Evolutionary conservation across 345 rosid genomes (phyloP).

Genomic region (thale cress (Arabidopsis thaliana)): TAIR10.1 NC_003070.9:16695501-16696000

Average conservation of each 20-base stretch:
- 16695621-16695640: neutral
- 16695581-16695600: neutral
- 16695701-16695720: neutral
- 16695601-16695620: neutral
- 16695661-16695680: neutral
- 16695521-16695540: neutral
- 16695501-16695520: neutral
- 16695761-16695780: no score
- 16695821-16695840: neutral
- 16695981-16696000: no score
- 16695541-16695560: neutral
- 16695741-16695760: no score
- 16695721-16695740: neutral
- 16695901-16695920: no score
- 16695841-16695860: no score
- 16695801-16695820: no score
- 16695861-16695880: no score
- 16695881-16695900: no score
- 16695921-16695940: no score
- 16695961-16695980: no score
- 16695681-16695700: neutral
- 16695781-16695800: no score
- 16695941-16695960: no score
- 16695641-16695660: neutral
- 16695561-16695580: neutral